Evolutionary conservation across 495 filamentous ascomycete species (phyloP).

Genomic region (Penicillium paxilli): DNA sequence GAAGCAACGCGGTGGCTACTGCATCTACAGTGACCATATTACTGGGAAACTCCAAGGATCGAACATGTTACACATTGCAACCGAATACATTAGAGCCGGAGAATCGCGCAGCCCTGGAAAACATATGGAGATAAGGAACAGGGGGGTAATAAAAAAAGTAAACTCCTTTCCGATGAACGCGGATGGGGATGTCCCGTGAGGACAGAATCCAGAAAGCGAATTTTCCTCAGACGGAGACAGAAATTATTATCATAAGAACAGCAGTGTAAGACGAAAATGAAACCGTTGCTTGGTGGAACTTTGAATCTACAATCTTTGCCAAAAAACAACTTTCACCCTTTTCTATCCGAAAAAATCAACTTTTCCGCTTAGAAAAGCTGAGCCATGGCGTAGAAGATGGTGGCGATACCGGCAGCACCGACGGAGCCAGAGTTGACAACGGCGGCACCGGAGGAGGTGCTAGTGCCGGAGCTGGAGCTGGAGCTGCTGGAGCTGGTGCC

Average conservation of each 20-base stretch:
- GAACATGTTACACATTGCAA: conserved; percentile 13
- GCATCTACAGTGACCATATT: too few species aligned
- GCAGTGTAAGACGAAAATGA: conserved; percentile 37
- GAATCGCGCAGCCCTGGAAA: conserved; percentile 12
- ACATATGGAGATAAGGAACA: conserved; percentile 15
- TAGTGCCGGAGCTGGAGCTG: conserved; percentile 20
- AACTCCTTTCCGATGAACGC: conserved; percentile 26
- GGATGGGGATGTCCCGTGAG: conserved; percentile 21
- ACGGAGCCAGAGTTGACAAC: conserved; percentile 39
- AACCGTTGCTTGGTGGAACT: conserved; percentile 40
- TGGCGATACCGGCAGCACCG: conserved; percentile 44
- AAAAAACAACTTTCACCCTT: conserved; percentile 12
- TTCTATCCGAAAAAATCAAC: not conserved
- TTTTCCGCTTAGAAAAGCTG: conserved; percentile 44
- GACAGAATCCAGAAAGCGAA: conserved; percentile 32
- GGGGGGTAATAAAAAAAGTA: conserved; percentile 17
- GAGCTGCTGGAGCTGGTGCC: conserved; percentile 39
- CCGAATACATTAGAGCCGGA: conserved; percentile 26
- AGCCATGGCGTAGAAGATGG: conserved; percentile 44
- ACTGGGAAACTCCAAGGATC: not conserved
- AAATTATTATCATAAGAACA: conserved; percentile 52
- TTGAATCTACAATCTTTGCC: conserved; percentile 27
- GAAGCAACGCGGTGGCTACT: too few species aligned
- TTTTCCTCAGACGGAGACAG: conserved; percentile 39
- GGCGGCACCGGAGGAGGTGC: conserved; percentile 42